Evolutionary conservation across 2,329 filamentous ascomycete species (phyloP), one percentile per base, ranked within the genome.

Genomic region (Stagonosporopsis tanaceti): DNA sequence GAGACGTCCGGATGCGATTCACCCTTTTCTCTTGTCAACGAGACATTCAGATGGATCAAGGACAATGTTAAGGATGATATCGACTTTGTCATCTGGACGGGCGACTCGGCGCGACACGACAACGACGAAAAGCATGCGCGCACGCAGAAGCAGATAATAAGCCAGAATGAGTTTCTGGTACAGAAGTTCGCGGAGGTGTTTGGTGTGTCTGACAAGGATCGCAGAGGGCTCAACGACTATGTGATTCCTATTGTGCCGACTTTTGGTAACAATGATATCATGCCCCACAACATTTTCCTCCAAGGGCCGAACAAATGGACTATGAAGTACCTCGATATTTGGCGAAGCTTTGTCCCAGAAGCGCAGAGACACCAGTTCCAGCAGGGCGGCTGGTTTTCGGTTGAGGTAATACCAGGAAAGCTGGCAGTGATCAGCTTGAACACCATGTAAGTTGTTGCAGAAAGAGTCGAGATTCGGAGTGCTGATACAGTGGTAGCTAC

Each of bases 221-320:
- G 62, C 47, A 75, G 81, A 57, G 74, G 81, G 50, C 74, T 76
- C 35, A 72, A 79, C 60, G 85, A 86, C 55, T 84, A 93, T 57
- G 77, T 83, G 12, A 84, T 98, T 4, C 94, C 95, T 4, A 86
- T 98, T 28, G 83, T 99, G 20, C 93, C 95, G 0, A 97, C 89
- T 0, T 89, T 97, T 66, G 95, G 95, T 59, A 99, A 99, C 80
- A 99, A 99, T 77, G 95, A 99, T 71, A 93, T 99, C 57, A 86
- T 97, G 59, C 95, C 95, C 1, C 95, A 99, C 79, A 99, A 99
- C 70, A 96, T 98, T 71, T 88, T 99, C 74, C 81, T 87, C 39
- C 83, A 86, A 1, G 95, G 94, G 0, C 95, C 95, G 15, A 97
- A 97, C 70, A 85, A 85, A 62, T 97, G 94, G 89, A 90, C 96